phyloP scores from a whole-genome alignment of 78 protist genomes.

The Isochrysis galbana region DNA sequence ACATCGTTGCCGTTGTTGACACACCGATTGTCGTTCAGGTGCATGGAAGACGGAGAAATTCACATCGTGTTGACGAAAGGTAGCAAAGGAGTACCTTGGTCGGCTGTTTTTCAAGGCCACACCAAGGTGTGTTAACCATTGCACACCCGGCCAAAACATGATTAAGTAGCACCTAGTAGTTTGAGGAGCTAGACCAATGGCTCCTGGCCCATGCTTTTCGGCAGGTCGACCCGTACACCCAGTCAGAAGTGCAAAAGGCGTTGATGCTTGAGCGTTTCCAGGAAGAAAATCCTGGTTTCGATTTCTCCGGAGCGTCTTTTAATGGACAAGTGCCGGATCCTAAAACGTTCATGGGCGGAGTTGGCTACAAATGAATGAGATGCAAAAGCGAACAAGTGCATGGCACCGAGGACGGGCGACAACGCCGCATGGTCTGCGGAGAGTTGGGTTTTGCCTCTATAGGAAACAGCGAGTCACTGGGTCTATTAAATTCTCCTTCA shows the following conservation, averaged over 20 bases:
- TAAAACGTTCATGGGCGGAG: constrained; percentile 2
- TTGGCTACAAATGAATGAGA: constrained; percentile 10
- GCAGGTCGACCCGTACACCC: not conserved
- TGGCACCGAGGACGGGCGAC: too few relatives aligned
- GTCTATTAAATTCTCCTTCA: too few relatives aligned
- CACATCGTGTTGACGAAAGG: not conserved
- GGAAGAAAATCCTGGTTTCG: constrained; percentile 12
- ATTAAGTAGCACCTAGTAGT: too few relatives aligned
- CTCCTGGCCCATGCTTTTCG: too few relatives aligned
- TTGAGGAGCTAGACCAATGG: too few relatives aligned
- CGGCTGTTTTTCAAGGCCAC: not conserved
- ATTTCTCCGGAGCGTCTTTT: not conserved
- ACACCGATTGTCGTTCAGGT: too few relatives aligned
- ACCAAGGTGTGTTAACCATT: not conserved
- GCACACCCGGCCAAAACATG: too few relatives aligned
- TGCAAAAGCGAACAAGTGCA: too few relatives aligned
- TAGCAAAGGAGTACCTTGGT: not conserved
- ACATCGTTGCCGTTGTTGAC: too few relatives aligned
- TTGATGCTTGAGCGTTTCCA: constrained; percentile 26
- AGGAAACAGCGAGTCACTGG: too few relatives aligned
- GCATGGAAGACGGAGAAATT: not conserved
- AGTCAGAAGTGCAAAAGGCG: not conserved
- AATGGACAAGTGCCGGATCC: constrained; percentile 22
- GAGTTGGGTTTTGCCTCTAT: too few relatives aligned
- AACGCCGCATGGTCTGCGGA: too few relatives aligned